Evolutionary conservation across 352 stramenopile species (phyloP), one percentile per base, ranked within the genome.

Genomic region (Achlya hypogyna): DNA sequence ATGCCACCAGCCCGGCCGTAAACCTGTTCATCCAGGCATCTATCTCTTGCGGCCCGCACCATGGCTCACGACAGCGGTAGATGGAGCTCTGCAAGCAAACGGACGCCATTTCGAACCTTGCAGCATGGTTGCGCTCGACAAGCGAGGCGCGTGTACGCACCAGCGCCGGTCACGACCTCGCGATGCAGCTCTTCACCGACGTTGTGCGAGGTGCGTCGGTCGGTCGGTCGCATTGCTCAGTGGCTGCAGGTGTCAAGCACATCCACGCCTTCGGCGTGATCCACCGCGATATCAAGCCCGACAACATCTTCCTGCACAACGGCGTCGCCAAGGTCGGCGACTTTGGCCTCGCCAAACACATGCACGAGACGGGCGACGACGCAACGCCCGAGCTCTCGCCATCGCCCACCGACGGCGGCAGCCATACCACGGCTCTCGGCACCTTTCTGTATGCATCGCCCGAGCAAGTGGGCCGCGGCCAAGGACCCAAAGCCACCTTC

Each of bases 391-490:
- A 8, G 35, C 31, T 42, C 27, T 20, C 28, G 18, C 20, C 20
- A 35, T 29, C 5, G 71, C 65, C 5, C 43, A 70, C 32, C 70
- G 67, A 47, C 69, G 75, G n/a, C 53, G 54, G 51, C 12, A 76
- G 87, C 53, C 84, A 93, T 65, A 93, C 84, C 23, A 93, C 84
- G 8, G 82, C 81, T 2, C 73, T 93, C 14, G 84, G 84, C 25
- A 93, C 84, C 20, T 90, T 91, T 53, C 88, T 84, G 29, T 93
- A 93, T 62, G 84, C 84, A 29, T 93, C 84, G n/a, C 84, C 84
- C n/a, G 84, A 93, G 64, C 84, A 93, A 68, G 75, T 93, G 6
- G 84, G 84, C 3, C 79, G 86, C 51, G 74, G 77, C 58, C 86
- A 83, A 59, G 73, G 67, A 28, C 76, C 72, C 63, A 75, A 75